These are phyloP conservation scores for Areca catechu DNA, from an alignment of 176 grass and related monocot genomes.

Conservation along the genomic window DNA sequence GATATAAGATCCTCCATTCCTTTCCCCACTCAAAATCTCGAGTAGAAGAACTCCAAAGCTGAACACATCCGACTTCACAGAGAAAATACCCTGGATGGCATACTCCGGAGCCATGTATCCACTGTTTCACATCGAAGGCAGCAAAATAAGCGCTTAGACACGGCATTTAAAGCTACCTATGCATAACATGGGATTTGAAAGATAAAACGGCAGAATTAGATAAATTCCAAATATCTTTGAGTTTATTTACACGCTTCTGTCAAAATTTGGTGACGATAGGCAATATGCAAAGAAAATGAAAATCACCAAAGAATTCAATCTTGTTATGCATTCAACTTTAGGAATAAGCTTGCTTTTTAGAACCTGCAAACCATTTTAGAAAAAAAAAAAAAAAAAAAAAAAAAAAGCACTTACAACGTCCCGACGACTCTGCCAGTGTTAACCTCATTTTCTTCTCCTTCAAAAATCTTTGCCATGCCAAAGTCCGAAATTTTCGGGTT, in stretches of 20 bases:
- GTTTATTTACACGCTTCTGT: neutral
- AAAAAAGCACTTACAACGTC: slow-evolving; percentile 84
- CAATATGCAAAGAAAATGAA: no score
- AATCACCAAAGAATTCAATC: no score
- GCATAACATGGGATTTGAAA: no score
- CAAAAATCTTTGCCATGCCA: slow-evolving; percentile 87
- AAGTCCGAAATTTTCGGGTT: slow-evolving; percentile 97
- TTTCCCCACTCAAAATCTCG: slow-evolving; percentile 79
- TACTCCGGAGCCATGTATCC: slow-evolving; percentile 95
- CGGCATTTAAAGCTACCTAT: no score
- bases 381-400: no score
- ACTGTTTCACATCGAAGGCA: slow-evolving; percentile 18
- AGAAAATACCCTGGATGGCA: slow-evolving; percentile 67
- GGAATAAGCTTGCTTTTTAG: neutral
- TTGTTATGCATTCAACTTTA: no score
- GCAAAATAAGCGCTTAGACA: no score
- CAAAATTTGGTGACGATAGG: neutral
- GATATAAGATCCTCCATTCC: slow-evolving; percentile 55
- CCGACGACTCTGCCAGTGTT: slow-evolving; percentile 64
- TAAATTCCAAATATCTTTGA: neutral
- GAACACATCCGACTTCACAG: slow-evolving; percentile 85
- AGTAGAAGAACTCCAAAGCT: slow-evolving; percentile 82
- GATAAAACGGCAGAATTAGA: no score
- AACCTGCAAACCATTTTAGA: no score
- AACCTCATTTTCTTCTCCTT: slow-evolving; percentile 43